These are phyloP conservation scores for Prunus mume DNA, from an alignment of 306 rosid genomes.

Conservation along the genomic window DNA sequence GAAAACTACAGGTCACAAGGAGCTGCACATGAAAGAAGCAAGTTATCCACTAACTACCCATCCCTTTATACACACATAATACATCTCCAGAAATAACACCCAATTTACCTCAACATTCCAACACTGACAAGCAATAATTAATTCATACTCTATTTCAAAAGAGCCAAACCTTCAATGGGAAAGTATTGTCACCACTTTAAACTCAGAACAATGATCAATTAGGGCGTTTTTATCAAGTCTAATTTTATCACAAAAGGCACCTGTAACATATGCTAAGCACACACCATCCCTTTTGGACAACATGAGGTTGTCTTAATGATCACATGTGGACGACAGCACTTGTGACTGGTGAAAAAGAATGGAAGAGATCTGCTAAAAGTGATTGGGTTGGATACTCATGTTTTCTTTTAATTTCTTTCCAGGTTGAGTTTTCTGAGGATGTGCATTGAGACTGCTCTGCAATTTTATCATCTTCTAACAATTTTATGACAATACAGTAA, in stretches of 20 bases:
- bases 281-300: neutral
- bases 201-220: neutral
- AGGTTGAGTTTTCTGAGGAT: too few relatives aligned
- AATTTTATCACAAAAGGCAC: neutral
- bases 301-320: neutral
- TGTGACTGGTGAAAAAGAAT: neutral
- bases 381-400: neutral
- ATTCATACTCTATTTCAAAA: neutral
- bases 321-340: neutral
- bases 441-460: too few relatives aligned
- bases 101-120: too few relatives aligned
- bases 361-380: constrained; percentile 12
- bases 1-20: neutral
- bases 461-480: too few relatives aligned
- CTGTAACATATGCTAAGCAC: neutral
- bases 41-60: neutral
- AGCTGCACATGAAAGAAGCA: neutral
- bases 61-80: neutral
- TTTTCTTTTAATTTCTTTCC: neutral
- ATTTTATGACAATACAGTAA: neutral
- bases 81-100: too few relatives aligned
- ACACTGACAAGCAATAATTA: neutral
- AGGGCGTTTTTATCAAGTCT: neutral
- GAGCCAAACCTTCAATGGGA: neutral
- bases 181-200: neutral